Conservation (phyloP, 345 rosid species). For the Acer campestre region DNA sequence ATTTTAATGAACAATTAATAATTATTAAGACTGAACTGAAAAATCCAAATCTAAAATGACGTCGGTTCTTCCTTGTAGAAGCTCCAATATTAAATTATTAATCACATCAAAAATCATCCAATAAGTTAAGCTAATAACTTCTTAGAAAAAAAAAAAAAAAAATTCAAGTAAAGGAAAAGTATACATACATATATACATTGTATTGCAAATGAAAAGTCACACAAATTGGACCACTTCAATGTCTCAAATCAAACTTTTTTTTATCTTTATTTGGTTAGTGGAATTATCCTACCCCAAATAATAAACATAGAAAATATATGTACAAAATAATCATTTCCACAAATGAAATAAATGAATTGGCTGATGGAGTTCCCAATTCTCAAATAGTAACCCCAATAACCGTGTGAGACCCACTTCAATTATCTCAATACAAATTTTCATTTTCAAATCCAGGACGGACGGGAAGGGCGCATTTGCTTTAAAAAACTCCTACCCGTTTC, state of each 20-base stretch:
- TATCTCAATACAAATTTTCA: not conserved
- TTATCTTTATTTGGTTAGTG: not conserved
- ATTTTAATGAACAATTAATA: too few species aligned
- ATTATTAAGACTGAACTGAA: not conserved
- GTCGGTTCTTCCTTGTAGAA: too few species aligned
- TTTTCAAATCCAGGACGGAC: not conserved
- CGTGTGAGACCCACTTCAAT: constrained; percentile 10
- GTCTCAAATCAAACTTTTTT: not conserved
- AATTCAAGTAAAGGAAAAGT: not conserved
- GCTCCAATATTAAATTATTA: not conserved
- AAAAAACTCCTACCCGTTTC: too few species aligned
- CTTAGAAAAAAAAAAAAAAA: not conserved
- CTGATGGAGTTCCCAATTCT: not conserved
- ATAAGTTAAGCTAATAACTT: not conserved
- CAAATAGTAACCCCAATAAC: not conserved
- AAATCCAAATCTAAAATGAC: not conserved
- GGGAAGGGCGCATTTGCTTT: too few species aligned
- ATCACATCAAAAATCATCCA: too few species aligned
- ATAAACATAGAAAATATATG: not conserved
- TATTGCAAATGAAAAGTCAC: not conserved
- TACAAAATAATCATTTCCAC: not conserved
- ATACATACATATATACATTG: too few species aligned
- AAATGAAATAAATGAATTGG: not conserved
- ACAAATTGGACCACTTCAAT: not conserved
- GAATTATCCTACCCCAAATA: too few species aligned